Evolutionary conservation across 2,329 filamentous ascomycete species (phyloP).

Genomic region (Beauveria bassiana): DNA sequence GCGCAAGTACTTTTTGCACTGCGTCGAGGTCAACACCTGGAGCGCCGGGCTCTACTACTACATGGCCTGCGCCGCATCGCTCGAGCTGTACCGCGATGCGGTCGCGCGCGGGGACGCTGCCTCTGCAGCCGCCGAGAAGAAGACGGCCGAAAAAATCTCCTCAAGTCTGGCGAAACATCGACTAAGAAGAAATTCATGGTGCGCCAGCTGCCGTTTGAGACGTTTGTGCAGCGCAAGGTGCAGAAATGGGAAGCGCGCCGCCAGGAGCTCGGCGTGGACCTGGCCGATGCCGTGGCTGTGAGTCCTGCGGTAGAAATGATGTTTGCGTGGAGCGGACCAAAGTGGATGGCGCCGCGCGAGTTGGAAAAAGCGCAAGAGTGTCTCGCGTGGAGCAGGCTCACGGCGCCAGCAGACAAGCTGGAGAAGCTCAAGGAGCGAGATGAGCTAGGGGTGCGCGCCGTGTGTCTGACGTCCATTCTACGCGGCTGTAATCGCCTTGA

Average conservation of each 20-base stretch:
- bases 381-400: slow-evolving; percentile 60
- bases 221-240: slow-evolving; percentile 76
- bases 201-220: slow-evolving; percentile 80
- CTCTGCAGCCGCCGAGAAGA: slow-evolving; percentile 49
- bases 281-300: slow-evolving; percentile 74
- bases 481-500: slow-evolving; percentile 54
- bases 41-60: slow-evolving; percentile 85
- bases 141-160: slow-evolving; percentile 61
- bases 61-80: slow-evolving; percentile 68
- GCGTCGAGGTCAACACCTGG: slow-evolving; percentile 81
- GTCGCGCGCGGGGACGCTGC: slow-evolving; percentile 28
- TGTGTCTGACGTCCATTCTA: slow-evolving; percentile 60
- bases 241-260: slow-evolving; percentile 80
- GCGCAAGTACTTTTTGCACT: slow-evolving; percentile 65
- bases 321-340: slow-evolving; percentile 86
- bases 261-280: slow-evolving; percentile 54
- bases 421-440: slow-evolving; percentile 44
- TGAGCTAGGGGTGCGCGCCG: slow-evolving; percentile 55
- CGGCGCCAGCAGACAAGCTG: slow-evolving; percentile 26
- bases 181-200: slow-evolving; percentile 90
- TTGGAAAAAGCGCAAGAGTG: slow-evolving; percentile 54
- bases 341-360: slow-evolving; percentile 63
- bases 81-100: slow-evolving; percentile 71
- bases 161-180: slow-evolving; percentile 62
- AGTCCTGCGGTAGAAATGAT: slow-evolving; percentile 85